These are phyloP conservation scores for Vanrija humicola DNA, from an alignment of 1,284 basidiomycete species.

Conservation along the genomic window DNA sequence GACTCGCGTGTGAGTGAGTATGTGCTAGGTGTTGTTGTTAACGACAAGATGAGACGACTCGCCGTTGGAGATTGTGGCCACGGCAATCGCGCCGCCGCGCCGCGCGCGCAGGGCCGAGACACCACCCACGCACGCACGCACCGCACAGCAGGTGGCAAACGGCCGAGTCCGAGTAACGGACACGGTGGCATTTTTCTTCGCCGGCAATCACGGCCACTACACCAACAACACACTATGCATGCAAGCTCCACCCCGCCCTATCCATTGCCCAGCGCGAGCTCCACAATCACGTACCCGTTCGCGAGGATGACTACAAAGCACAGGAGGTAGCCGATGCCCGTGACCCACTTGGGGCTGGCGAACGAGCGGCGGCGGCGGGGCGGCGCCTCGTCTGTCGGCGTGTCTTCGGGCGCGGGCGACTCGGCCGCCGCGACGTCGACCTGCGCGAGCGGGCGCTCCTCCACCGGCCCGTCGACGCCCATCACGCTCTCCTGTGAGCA, in stretches of 20 bases:
- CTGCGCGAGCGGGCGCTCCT: constrained; percentile 5
- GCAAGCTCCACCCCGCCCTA: not conserved
- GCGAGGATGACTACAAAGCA: constrained; percentile 64
- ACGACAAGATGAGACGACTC: too few species aligned
- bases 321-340: constrained; percentile 58
- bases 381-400: not conserved
- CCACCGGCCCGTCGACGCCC: constrained; percentile 54
- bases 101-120: too few species aligned
- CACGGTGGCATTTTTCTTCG: constrained; percentile 4
- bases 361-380: constrained; percentile 44
- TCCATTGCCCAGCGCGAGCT: constrained; percentile 36
- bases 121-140: too few species aligned
- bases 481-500: constrained; percentile 68
- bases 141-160: not conserved
- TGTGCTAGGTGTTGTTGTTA: too few species aligned
- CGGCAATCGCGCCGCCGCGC: too few species aligned
- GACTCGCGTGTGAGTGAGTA: too few species aligned
- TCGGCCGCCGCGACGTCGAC: constrained; percentile 3
- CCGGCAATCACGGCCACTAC: not conserved
- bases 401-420: not conserved
- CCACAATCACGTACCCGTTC: constrained; percentile 53
- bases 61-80: too few species aligned
- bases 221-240: not conserved
- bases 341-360: constrained; percentile 59
- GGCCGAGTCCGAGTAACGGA: not conserved